A percentile compares a stretch with the other conserved stretches of the same genome.
Evolutionary conservation across 257 asterid species (phyloP).

Genomic region (Forsythia suspensa): DNA sequence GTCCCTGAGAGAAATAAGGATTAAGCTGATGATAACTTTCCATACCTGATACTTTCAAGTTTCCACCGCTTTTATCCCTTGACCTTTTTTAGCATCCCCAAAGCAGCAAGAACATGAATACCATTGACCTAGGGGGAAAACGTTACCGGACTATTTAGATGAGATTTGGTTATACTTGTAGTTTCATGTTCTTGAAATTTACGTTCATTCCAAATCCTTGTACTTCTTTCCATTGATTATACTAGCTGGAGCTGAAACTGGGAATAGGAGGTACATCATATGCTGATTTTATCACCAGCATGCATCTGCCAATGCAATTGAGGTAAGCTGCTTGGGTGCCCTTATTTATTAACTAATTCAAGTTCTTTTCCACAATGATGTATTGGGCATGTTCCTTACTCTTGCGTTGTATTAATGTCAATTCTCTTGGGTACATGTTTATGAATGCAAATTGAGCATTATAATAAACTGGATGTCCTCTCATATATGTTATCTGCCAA

Average conservation of each 20-base stretch:
- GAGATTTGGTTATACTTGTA: neutral
- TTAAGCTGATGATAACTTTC: neutral
- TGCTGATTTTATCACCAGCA: slow-evolving; percentile 73
- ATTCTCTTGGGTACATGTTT: neutral
- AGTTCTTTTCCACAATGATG: neutral
- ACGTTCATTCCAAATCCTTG: slow-evolving; percentile 17
- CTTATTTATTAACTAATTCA: neutral
- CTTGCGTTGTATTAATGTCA: neutral
- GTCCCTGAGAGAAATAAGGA: neutral
- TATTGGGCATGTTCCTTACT: neutral
- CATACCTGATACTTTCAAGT: neutral
- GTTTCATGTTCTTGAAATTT: neutral
- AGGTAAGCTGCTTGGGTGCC: slow-evolving; percentile 47
- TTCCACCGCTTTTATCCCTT: neutral
- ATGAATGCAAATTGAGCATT: neutral
- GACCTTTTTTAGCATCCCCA: neutral
- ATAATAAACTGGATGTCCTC: neutral
- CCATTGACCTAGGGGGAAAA: neutral
- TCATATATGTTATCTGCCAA: neutral
- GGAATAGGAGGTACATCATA: slow-evolving; percentile 95
- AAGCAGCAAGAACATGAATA: neutral
- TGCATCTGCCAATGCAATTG: slow-evolving; percentile 96
- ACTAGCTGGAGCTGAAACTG: slow-evolving; percentile 86
- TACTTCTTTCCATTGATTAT: slow-evolving; percentile 19
- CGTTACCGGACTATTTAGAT: neutral